These are phyloP conservation scores for Aspergillus taichungensis DNA, from an alignment of 495 filamentous ascomycete species.

Conservation along the genomic window DNA sequence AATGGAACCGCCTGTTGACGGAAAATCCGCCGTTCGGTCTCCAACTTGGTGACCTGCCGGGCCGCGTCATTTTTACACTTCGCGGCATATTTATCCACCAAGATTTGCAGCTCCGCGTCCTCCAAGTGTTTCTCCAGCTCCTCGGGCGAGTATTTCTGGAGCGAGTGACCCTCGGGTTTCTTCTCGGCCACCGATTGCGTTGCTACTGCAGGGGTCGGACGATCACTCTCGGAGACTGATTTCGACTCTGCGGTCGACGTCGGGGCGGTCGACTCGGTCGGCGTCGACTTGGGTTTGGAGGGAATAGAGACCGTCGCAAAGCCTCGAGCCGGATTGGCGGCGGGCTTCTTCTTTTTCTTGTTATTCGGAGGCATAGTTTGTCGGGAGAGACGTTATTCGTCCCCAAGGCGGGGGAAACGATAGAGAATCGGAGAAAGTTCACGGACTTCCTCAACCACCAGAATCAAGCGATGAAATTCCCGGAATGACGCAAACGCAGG, in stretches of 20 bases:
- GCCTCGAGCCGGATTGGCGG: conserved; percentile 74
- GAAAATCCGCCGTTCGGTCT: conserved; percentile 71
- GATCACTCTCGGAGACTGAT: conserved; percentile 33
- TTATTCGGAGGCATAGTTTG: conserved; percentile 59
- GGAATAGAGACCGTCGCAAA: conserved; percentile 88
- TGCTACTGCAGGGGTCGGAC: conserved; percentile 19
- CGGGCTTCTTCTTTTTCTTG: conserved; percentile 84
- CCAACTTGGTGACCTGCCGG: conserved; percentile 60
- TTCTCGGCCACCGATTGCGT: conserved; percentile 12
- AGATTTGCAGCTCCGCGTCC: conserved; percentile 66
- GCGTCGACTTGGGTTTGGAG: conserved; percentile 50
- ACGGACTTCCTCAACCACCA: too few species aligned
- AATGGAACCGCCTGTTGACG: conserved; percentile 63
- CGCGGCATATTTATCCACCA: conserved; percentile 70
- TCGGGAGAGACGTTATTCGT: not conserved
- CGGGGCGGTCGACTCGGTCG: conserved; percentile 20
- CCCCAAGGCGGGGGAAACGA: too few species aligned
- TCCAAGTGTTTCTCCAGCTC: conserved; percentile 80
- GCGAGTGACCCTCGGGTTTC: conserved; percentile 17
- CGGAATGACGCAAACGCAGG: too few species aligned
- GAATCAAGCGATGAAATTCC: too few species aligned
- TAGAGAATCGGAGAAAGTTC: too few species aligned
- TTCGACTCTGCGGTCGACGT: conserved; percentile 28
- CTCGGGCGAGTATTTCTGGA: conserved; percentile 59
- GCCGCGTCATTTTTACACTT: conserved; percentile 59